phyloP scores from a whole-genome alignment of 2,329 filamentous ascomycete genomes.

The Cercospora brassicicola region DNA sequence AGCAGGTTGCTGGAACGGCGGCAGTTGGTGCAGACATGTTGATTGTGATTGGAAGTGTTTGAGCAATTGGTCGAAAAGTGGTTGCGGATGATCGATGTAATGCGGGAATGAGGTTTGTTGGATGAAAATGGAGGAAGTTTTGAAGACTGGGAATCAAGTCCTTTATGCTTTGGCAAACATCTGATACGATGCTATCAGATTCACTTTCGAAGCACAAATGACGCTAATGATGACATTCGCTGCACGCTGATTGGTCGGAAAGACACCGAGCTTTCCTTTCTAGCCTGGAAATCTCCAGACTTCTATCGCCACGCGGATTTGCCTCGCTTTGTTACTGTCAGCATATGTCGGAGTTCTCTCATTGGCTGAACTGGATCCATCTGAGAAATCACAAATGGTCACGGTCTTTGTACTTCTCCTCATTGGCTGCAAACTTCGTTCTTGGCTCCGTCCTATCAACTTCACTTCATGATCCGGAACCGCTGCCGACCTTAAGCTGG shows the following conservation, averaged over 20 bases:
- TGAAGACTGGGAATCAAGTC: not conserved
- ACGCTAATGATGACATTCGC: constrained; percentile 15
- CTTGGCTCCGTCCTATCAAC: not conserved
- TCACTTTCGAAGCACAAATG: constrained; percentile 11
- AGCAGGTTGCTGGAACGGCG: constrained; percentile 57
- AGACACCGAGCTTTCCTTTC: not conserved
- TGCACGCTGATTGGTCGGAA: constrained; percentile 9
- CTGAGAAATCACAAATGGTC: not conserved
- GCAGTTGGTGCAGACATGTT: constrained; percentile 43
- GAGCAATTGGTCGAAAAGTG: not conserved
- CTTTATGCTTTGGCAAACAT: constrained; percentile 12
- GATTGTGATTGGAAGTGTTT: not conserved
- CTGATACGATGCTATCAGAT: constrained; percentile 20
- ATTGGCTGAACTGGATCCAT: constrained; percentile 1
- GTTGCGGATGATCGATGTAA: not conserved
- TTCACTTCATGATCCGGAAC: too few relatives aligned
- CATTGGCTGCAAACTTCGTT: not conserved
- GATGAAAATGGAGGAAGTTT: not conserved
- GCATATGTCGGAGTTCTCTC: not conserved
- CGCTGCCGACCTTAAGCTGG: too few relatives aligned
- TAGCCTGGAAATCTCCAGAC: constrained; percentile 6
- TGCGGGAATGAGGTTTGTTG: not conserved
- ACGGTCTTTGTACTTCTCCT: not conserved
- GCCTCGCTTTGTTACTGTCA: constrained; percentile 1
- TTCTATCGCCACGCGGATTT: constrained; percentile 9